A percentile compares a stretch with the other conserved stretches of the same genome.
Conservation (phyloP, 2,329 filamentous ascomycete species). For the Sporothrix sp. region DNA sequence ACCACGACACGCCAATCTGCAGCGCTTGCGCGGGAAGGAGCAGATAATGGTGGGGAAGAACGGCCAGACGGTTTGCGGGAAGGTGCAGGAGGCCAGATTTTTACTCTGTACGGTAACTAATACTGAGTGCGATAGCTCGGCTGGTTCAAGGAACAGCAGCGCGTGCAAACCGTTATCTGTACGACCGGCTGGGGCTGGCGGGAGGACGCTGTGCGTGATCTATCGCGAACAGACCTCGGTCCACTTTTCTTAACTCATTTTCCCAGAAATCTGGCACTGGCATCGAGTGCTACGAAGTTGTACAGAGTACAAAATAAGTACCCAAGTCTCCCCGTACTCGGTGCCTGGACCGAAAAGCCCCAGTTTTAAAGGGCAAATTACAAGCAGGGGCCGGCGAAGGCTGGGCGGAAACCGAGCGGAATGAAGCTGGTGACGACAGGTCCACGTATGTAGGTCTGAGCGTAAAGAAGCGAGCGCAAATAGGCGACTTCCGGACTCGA, state of each 20-base stretch:
- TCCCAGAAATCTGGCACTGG: conserved; percentile 6
- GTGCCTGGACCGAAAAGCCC: too few species aligned
- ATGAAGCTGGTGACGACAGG: not conserved
- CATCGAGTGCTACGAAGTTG: not conserved
- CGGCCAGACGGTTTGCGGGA: not conserved
- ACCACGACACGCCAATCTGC: conserved; percentile 1
- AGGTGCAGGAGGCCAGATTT: not conserved
- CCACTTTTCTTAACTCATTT: not conserved
- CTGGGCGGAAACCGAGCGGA: not conserved
- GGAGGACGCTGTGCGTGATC: not conserved
- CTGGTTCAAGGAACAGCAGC: too few species aligned
- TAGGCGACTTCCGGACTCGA: too few species aligned
- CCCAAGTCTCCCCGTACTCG: too few species aligned
- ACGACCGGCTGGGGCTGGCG: not conserved
- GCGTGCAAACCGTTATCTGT: not conserved
- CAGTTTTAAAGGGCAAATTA: not conserved
- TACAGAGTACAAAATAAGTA: too few species aligned
- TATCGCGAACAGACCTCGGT: not conserved
- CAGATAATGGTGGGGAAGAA: not conserved
- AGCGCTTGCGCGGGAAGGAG: not conserved
- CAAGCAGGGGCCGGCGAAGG: not conserved
- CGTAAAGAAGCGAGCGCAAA: too few species aligned
- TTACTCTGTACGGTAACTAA: too few species aligned
- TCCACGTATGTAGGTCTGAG: too few species aligned
- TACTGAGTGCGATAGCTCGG: too few species aligned